Conservation (phyloP, 1,284 basidiomycete species). For the Irpex sp. region DNA sequence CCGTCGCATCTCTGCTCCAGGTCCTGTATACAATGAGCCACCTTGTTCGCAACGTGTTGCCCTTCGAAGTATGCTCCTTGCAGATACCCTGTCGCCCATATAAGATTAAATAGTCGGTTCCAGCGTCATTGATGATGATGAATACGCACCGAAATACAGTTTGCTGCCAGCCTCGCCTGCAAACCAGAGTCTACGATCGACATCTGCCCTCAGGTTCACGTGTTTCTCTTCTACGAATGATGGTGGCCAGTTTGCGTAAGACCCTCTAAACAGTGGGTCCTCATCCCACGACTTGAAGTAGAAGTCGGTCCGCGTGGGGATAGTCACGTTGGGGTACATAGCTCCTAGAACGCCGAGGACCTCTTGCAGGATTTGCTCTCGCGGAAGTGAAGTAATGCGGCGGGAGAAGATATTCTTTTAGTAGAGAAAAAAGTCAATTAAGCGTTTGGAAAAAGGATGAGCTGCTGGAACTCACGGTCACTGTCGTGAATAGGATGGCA, state of each 20-base stretch:
- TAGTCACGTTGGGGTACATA: slow-evolving; percentile 54
- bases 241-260: slow-evolving; percentile 69
- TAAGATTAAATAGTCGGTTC: background rate
- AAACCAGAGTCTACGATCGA: slow-evolving; percentile 53
- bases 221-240: slow-evolving; percentile 51
- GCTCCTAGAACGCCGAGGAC: slow-evolving; percentile 47
- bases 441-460: background rate
- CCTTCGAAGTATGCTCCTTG: slow-evolving; percentile 37
- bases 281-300: slow-evolving; percentile 53
- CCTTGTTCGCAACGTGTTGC: slow-evolving; percentile 18
- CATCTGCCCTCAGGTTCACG: slow-evolving; percentile 53
- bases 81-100: slow-evolving; percentile 25
- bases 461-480: slow-evolving; percentile 42
- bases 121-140: background rate
- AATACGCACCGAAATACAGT: slow-evolving; percentile 49
- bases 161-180: slow-evolving; percentile 61
- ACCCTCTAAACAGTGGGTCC: slow-evolving; percentile 56
- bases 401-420: slow-evolving; percentile 52
- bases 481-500: slow-evolving; percentile 61
- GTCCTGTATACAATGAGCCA: slow-evolving; percentile 23
- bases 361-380: slow-evolving; percentile 46
- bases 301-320: slow-evolving; percentile 53
- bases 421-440: background rate
- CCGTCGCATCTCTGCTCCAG: slow-evolving; percentile 17
- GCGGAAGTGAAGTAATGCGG: slow-evolving; percentile 51